phyloP scores from a whole-genome alignment of 2,329 filamentous ascomycete species.

The Pseudogymnoascus sp. region DNA sequence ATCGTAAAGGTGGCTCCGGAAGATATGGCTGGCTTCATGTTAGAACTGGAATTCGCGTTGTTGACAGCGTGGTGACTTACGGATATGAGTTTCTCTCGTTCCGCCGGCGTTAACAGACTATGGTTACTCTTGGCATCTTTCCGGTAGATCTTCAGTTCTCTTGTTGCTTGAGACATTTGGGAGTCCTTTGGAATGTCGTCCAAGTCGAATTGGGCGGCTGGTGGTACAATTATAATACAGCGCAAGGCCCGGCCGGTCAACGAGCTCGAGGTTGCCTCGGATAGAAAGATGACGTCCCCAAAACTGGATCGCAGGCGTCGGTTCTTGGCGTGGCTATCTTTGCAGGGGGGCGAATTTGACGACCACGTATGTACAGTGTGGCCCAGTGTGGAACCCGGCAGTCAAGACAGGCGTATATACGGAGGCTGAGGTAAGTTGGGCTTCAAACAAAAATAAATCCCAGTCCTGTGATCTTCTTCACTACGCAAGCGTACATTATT shows the following conservation, averaged over 20 bases:
- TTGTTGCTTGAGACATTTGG: slow-evolving; percentile 13
- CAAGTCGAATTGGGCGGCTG: neutral
- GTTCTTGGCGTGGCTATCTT: slow-evolving; percentile 3
- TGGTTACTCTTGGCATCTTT: slow-evolving; percentile 37
- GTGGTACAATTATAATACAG: slow-evolving; percentile 3
- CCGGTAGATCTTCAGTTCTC: slow-evolving; percentile 36
- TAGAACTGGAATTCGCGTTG: slow-evolving; percentile 15
- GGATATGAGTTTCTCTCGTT: slow-evolving; percentile 38
- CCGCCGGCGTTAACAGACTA: slow-evolving; percentile 33
- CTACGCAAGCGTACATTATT: slow-evolving; percentile 3
- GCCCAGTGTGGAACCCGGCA: neutral
- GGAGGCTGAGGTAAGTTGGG: neutral
- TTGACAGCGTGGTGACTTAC: slow-evolving; percentile 23
- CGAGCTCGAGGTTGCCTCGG: neutral
- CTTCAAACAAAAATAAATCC: neutral
- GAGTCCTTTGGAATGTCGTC: neutral
- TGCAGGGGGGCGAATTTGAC: neutral
- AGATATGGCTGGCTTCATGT: slow-evolving; percentile 25
- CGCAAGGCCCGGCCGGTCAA: neutral
- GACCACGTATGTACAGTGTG: slow-evolving; percentile 4
- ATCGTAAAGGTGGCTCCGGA: slow-evolving; percentile 20
- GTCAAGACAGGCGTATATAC: neutral
- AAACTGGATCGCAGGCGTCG: neutral
- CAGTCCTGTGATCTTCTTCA: neutral
- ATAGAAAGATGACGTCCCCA: slow-evolving; percentile 1